Evolutionary conservation across 1,139 yeast genomes (phyloP), one percentile per base, ranked within the genome.

Genomic region (Kodamaea fungicola): DNA sequence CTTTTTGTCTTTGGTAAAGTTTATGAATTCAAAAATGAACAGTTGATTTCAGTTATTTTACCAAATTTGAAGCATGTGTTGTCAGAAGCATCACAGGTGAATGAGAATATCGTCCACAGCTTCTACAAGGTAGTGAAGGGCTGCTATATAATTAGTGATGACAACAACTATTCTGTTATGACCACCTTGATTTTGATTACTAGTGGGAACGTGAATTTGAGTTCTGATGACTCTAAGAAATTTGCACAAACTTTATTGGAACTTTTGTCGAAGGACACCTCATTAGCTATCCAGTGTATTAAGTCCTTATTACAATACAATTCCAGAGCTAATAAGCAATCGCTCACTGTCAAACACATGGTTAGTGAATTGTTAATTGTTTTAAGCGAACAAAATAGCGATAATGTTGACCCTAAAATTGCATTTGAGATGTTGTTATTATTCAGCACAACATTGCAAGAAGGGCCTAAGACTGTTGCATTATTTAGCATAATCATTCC

Each of bases 151-250:
- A 51, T 59, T 51, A 50, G 43, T 36, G 42, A 31, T 26, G 47
- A 45, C 8, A 46, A 57, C 34, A 70, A 66, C 40, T 74, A 74
- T 45, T 64, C 79, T 4, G 59, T 82, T 5, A 59, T 84, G 25
- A 76, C 87, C 0, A 57, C 73, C n/a, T 72, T 81, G 52, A 74
- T 86, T 2, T 62, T 85, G 12, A 56, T 80, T 10, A 79, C 87
- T 6, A 65, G 76, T 4, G 76, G 84, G 6, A 64, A 67, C 12
- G 60, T 72, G 2, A 48, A 57, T 2, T 54, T 82, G 29, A 49
- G 53, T 19, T 59, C 65, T 1, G 62, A 64, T 4, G 69, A 68
- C n/a, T 56, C 66, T 0, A 39, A 41, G 3, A 40, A 40, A 12
- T 43, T 69, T 25, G 51, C 69, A 50, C 37, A 45, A 6, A 60